Evolutionary conservation across 1,284 basidiomycete species (phyloP), one percentile per base, ranked within the genome.

Genomic region (Afroboletus lepidellus): DNA sequence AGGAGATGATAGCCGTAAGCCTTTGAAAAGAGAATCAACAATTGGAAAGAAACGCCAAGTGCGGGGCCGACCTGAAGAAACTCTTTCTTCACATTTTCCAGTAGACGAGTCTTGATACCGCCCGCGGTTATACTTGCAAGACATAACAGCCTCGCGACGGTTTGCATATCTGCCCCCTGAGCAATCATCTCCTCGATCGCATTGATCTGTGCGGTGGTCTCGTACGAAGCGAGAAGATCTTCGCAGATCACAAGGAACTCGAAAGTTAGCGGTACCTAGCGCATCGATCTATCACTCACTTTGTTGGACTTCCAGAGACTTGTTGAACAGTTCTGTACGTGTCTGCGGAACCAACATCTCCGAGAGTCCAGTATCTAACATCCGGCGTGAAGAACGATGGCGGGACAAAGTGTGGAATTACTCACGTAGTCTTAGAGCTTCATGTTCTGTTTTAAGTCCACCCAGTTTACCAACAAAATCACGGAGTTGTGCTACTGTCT

Each of bases 391-490:
- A 48, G 46, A 48, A 15, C 42, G 44, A 51, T 34, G 21, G 27
- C 36, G 45, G 51, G 20, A 48, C 23, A 57, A 46, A 29, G 48
- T 32, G 48, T 33, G 15, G n/a, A 21, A 24, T 21, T 7, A 75
- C 86, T 69, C 65, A 95, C 94, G 96, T 49, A 98, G 74, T 51
- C 90, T 79, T 56, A 99, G 72, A 36, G 88, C 84, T 64, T 95
- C 90, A 63, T 98, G 94, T 63, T 98, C 94, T 23, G 80, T 84
- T 72, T 98, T 92, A 57, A 99, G 74, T 1, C 92, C 92, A 33
- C 94, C 92, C 2, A 99, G 77, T 65, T 92, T 93, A 15, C 94
- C 93, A 8, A 99, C 96, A 71, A 99, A 98, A 64, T 96, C 93
- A 55, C 89, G 84, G 64, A 99, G 79, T 70, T 99, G 92, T 5